Evolutionary conservation across 192 early-diverging fungal genomes (phyloP).

Genomic region (Coemansia sp.): DNA sequence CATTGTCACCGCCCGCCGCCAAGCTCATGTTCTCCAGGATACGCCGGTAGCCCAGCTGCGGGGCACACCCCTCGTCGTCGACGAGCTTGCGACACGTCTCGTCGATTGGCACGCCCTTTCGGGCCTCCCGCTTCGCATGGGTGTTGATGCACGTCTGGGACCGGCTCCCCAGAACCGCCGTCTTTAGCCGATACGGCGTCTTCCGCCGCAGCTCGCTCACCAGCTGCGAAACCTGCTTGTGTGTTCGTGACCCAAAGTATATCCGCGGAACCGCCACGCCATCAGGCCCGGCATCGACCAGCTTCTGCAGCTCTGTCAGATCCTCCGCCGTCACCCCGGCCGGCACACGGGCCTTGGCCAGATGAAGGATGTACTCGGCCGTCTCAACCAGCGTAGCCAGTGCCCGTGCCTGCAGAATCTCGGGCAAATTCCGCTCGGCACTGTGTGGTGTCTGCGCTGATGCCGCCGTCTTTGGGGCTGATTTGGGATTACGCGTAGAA

Average conservation of each 20-base stretch:
- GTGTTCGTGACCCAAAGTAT: conserved; percentile 55
- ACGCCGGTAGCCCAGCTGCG: not conserved
- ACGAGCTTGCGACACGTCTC: conserved; percentile 26
- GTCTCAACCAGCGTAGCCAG: not conserved
- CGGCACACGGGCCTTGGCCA: conserved; percentile 1
- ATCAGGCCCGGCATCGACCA: not conserved
- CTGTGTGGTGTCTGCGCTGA: too few species aligned
- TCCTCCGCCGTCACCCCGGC: conserved; percentile 11
- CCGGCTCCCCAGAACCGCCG: conserved; percentile 50
- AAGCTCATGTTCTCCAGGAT: conserved; percentile 2
- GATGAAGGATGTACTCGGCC: conserved; percentile 3
- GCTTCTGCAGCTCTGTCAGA: conserved; percentile 7
- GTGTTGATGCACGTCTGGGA: conserved; percentile 50
- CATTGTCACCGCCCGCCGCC: conserved; percentile 3
- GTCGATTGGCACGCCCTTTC: conserved; percentile 18
- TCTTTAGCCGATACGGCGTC: conserved; percentile 51
- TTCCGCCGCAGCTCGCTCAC: conserved; percentile 52
- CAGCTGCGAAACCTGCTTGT: conserved; percentile 56
- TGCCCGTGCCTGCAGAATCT: not conserved
- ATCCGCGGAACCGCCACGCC: conserved; percentile 17
- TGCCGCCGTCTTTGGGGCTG: too few species aligned
- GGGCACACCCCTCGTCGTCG: conserved; percentile 25
- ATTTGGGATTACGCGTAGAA: too few species aligned
- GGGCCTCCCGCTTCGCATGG: conserved; percentile 5
- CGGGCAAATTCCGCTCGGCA: too few species aligned